phyloP scores from a whole-genome alignment of 208 protist genomes.

The Crithidia sp. region DNA sequence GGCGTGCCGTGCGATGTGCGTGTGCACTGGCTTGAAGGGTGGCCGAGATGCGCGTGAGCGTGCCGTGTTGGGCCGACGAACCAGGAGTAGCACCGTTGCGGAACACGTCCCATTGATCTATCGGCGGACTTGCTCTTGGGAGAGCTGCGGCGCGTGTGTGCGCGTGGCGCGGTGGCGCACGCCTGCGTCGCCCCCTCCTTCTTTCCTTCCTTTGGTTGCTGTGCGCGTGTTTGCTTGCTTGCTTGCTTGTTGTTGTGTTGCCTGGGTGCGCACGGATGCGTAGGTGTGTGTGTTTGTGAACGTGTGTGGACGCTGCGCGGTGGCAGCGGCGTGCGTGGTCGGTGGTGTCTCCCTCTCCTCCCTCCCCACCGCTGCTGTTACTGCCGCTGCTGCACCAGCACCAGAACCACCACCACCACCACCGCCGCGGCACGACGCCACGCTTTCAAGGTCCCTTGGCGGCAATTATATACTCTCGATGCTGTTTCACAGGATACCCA shows the following conservation, averaged over 20 bases:
- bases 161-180: too few relatives aligned
- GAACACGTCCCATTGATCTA: conserved; percentile 26
- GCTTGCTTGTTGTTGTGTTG: background rate
- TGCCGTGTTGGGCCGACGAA: background rate
- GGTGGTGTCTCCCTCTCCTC: too few relatives aligned
- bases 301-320: too few relatives aligned
- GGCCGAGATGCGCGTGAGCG: background rate
- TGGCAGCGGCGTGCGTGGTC: too few relatives aligned
- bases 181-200: background rate
- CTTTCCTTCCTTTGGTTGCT: conserved; percentile 1
- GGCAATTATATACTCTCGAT: conserved; percentile 37
- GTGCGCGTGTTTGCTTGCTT: too few relatives aligned
- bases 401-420: too few relatives aligned
- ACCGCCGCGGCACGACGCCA: background rate
- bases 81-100: conserved; percentile 33
- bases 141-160: background rate
- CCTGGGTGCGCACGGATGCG: too few relatives aligned
- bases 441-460: conserved; percentile 40
- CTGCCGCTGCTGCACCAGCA: too few relatives aligned
- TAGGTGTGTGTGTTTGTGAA: too few relatives aligned
- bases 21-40: too few relatives aligned
- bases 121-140: conserved; percentile 31
- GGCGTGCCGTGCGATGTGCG: too few relatives aligned
- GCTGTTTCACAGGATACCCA: conserved; percentile 47
- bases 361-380: too few relatives aligned